These are phyloP conservation scores for Rutstroemia sp. DNA, from an alignment of 2,329 filamentous ascomycete species.

Conservation along the genomic window DNA sequence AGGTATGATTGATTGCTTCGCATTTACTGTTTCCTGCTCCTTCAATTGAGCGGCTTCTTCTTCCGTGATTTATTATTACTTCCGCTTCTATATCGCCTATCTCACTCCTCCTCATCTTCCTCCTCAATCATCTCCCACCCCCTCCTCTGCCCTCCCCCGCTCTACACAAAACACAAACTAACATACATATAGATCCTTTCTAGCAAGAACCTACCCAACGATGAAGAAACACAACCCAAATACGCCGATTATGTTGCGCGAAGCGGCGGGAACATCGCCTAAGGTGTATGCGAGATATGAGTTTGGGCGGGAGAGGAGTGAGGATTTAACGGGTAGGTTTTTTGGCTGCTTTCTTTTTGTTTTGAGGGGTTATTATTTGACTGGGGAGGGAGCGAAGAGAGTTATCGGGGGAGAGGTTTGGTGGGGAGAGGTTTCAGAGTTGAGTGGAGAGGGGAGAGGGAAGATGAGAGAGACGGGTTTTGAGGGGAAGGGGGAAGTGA, in stretches of 20 bases:
- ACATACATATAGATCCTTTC: conserved; percentile 62
- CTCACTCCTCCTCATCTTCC: not conserved
- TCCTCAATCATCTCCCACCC: no score
- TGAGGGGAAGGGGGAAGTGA: not conserved
- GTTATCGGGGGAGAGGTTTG: not conserved
- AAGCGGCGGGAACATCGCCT: conserved; percentile 77
- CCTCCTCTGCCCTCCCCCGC: no score
- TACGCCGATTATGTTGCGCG: conserved; percentile 89
- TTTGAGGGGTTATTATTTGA: not conserved
- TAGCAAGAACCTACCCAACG: conserved; percentile 85
- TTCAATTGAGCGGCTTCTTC: not conserved
- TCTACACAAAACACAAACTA: not conserved
- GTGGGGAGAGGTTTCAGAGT: no score
- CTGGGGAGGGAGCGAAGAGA: not conserved
- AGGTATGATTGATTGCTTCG: conserved; percentile 46
- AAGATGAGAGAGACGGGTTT: no score
- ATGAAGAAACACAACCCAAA: conserved; percentile 99
- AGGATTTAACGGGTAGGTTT: conserved; percentile 47
- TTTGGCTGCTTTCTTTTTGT: not conserved
- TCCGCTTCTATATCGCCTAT: not conserved
- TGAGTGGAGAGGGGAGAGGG: no score
- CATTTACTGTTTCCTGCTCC: not conserved
- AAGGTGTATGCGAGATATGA: conserved; percentile 89
- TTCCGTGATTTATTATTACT: not conserved
- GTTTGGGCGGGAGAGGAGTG: conserved; percentile 60